Base-by-base conservation (phyloP, 1,284 basidiomycete species). In the Meira miltonrushii region DNA sequence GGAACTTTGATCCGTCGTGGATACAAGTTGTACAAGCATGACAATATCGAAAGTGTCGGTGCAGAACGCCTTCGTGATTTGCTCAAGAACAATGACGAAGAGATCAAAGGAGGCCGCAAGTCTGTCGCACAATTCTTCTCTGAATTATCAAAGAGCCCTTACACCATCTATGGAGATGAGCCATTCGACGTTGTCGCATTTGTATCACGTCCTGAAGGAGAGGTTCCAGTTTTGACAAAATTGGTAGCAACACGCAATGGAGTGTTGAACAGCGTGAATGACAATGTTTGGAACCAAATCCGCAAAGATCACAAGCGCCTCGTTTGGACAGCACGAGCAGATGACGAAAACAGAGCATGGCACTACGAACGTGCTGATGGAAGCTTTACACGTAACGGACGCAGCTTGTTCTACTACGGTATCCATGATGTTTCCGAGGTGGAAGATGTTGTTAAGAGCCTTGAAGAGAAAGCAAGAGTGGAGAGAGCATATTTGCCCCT, bases 301-400 rank as follows among this genome's bases (percentile, higher is more conserved):
- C 89, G 88, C 80, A 94, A 92, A 82, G 92, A 98, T 80, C 89
- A 96, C 82, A 87, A 87, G 71, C 86, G 86, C 60, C 85, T 99
- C 41, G 94, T 99, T 83, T 98, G 95, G 94, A 96, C 93, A 11
- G 88, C 90, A 1, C 88, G 88, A 72, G 88, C 88, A 8, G 92
- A 96, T 70, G 93, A 98, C 79, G 94, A 97, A 82, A 83, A 95
- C 81, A 86, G 93, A 43, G 86, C 88, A 1, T 99, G 94, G 94
- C 94, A 99, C 82, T 99, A 96, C 78, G 95, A 99, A 82, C 86
- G 92, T 58, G 92, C 94, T 1, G 94, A 98, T 71, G 94, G 94
- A 8, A 91, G 89, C 80, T 99, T 99, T 82, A 95, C 93, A 11
- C 85, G 95, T 56, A 90, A 90, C 38, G 92, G 94, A 48, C 79